Percentiles rank a stretch among this genome's conserved stretches.
Conservation (phyloP, 306 rosid genomes). For the Casuarina glauca region DNA sequence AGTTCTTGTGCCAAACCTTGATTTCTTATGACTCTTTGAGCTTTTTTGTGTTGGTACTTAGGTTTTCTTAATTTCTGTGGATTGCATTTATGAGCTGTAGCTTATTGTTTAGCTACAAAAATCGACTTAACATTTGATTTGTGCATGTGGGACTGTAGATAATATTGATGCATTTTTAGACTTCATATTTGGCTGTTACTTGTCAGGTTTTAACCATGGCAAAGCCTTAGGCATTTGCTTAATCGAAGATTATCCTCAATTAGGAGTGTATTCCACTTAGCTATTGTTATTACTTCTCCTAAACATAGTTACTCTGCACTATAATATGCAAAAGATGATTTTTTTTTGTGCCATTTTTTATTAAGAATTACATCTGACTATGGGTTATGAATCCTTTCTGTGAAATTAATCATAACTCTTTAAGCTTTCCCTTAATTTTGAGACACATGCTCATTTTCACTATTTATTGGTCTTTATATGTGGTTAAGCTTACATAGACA, state of each 20-base stretch:
- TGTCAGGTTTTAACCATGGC: not conserved
- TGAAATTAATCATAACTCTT: not conserved
- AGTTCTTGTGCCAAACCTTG: not conserved
- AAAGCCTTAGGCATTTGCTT: not conserved
- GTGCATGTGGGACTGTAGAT: not conserved
- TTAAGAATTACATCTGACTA: not conserved
- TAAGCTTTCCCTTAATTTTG: not conserved
- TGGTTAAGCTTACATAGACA: not conserved
- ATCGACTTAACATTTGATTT: not conserved
- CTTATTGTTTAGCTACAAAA: not conserved
- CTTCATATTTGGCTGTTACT: not conserved
- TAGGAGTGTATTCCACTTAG: not conserved
- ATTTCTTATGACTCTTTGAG: not conserved
- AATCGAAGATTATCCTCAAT: not conserved
- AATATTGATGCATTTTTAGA: not conserved
- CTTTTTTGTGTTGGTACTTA: not conserved
- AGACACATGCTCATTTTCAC: not conserved
- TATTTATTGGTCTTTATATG: not conserved
- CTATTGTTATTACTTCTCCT: not conserved
- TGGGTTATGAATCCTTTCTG: not conserved
- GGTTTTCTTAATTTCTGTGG: not conserved
- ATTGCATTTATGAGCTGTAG: not conserved
- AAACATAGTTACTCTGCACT: not conserved
- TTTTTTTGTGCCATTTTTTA: not conserved
- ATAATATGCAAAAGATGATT: not conserved